Evolutionary conservation across 805 yeast genomes (phyloP).

Genomic region (Cyberlindnera meyerae): DNA sequence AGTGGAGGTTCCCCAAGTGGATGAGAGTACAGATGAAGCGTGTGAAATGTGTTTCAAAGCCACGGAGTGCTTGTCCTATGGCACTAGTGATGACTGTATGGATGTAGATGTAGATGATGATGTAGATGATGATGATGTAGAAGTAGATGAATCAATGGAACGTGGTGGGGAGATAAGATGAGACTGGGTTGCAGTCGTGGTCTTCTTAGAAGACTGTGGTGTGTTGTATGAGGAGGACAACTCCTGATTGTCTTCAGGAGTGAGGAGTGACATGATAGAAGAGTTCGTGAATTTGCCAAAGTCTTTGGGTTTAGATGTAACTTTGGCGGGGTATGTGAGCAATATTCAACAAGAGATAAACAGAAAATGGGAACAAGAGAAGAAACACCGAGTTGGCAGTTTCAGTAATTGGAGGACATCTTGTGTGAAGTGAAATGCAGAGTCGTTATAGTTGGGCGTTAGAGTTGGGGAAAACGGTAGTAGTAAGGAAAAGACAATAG

Average conservation of each 20-base stretch:
- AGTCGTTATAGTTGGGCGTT: too few species aligned
- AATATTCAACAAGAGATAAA: too few species aligned
- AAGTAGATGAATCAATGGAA: slow-evolving; percentile 1
- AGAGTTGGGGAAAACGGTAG: too few species aligned
- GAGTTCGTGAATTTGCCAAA: too few species aligned
- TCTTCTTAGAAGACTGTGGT: slow-evolving; percentile 15
- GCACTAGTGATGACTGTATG: neutral
- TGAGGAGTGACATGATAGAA: neutral
- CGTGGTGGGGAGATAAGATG: slow-evolving; percentile 17
- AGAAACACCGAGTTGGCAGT: too few species aligned
- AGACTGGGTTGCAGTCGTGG: neutral
- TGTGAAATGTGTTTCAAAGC: slow-evolving; percentile 13
- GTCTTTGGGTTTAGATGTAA: too few species aligned
- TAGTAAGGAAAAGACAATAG: neutral
- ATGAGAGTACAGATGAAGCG: slow-evolving; percentile 13
- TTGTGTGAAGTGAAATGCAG: too few species aligned
- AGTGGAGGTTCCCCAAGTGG: slow-evolving; percentile 19
- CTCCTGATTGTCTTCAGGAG: neutral
- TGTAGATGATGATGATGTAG: too few species aligned
- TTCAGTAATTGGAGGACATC: too few species aligned
- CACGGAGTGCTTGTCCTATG: slow-evolving; percentile 4
- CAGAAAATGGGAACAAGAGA: too few species aligned
- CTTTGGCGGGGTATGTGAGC: too few species aligned
- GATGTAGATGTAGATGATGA: slow-evolving; percentile 1
- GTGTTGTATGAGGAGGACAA: slow-evolving; percentile 7